Percentiles rank a stretch among this genome's conserved stretches.
These are phyloP conservation scores for Candida golubevii DNA, from an alignment of 805 yeast species.

Conservation along the genomic window DNA sequence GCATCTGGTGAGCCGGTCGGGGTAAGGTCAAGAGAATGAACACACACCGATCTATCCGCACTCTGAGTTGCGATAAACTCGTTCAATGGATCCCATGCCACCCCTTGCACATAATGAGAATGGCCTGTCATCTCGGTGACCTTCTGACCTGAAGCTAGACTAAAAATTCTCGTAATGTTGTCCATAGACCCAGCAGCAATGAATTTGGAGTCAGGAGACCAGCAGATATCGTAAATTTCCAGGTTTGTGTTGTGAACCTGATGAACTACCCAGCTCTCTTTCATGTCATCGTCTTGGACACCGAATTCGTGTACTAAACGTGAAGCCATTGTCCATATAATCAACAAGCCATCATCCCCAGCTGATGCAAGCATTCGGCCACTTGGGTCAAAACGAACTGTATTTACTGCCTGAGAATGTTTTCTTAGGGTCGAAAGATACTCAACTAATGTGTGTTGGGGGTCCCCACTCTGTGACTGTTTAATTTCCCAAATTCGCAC, in stretches of 20 bases:
- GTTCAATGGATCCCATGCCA: constrained; percentile 88
- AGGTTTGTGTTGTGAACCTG: constrained; percentile 56
- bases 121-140: constrained; percentile 66
- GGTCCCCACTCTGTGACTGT: constrained; percentile 3
- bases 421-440: constrained; percentile 78
- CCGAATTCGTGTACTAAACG: constrained; percentile 59
- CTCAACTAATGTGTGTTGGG: constrained; percentile 42
- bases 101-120: constrained; percentile 90
- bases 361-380: constrained; percentile 82
- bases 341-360: constrained; percentile 89
- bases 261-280: constrained; percentile 72
- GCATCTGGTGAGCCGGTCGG: constrained; percentile 10
- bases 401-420: constrained; percentile 94
- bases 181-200: constrained; percentile 92
- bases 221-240: constrained; percentile 85
- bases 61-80: constrained; percentile 80
- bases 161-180: constrained; percentile 68
- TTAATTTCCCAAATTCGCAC: constrained; percentile 54
- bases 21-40: constrained; percentile 23
- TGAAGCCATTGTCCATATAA: constrained; percentile 69
- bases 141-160: constrained; percentile 52
- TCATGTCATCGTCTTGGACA: constrained; percentile 45
- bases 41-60: constrained; percentile 77
- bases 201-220: constrained; percentile 83
- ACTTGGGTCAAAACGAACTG: constrained; percentile 69